Percentiles rank a stretch among this genome's conserved stretches.
phyloP scores from a whole-genome alignment of 768 basidiomycete species.

The Roridomyces roridus region DNA sequence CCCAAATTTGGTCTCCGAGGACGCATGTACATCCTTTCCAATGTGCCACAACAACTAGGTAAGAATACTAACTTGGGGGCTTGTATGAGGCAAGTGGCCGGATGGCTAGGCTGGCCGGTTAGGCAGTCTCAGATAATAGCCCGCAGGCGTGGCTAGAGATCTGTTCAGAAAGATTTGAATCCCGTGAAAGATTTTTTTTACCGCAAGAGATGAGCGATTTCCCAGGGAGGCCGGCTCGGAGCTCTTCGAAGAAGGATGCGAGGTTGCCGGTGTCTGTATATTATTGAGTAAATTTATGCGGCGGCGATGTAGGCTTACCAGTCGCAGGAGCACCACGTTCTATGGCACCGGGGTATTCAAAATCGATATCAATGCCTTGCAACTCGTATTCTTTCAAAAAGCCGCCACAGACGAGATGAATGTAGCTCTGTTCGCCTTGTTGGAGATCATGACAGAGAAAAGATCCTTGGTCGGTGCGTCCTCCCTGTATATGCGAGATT shows the following conservation, averaged over 20 bases:
- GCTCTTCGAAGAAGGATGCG: constrained; percentile 24
- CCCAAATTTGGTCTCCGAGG: no score
- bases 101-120: no score
- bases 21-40: no score
- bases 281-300: neutral
- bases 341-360: constrained; percentile 24
- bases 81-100: no score
- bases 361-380: constrained; percentile 22
- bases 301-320: constrained; percentile 5
- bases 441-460: constrained; percentile 25
- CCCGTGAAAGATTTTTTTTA: neutral
- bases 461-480: constrained; percentile 9
- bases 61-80: no score
- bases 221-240: constrained; percentile 15
- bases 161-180: neutral
- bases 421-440: constrained; percentile 12
- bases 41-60: no score
- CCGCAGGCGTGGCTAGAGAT: constrained; percentile 22
- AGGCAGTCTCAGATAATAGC: no score
- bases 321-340: constrained; percentile 26
- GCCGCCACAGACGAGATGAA: constrained; percentile 26
- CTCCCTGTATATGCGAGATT: constrained; percentile 1
- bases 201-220: constrained; percentile 20
- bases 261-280: constrained; percentile 28
- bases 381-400: constrained; percentile 19